phyloP scores from a whole-genome alignment of 768 basidiomycete species.

The Suillus americanus region DNA sequence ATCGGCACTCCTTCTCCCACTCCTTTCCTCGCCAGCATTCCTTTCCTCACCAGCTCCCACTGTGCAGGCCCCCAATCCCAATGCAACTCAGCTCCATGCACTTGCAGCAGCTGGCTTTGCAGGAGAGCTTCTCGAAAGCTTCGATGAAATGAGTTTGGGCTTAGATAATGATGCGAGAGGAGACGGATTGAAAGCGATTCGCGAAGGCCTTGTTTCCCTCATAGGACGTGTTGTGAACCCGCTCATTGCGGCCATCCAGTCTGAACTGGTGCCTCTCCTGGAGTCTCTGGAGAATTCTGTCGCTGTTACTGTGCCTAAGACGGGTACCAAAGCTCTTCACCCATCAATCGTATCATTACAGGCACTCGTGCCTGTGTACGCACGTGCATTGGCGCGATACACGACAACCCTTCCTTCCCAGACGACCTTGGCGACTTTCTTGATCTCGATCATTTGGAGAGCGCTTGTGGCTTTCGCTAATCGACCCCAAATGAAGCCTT shows the following conservation, averaged over 20 bases:
- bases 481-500: slow-evolving; percentile 39
- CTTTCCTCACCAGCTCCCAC: slow-evolving; percentile 50
- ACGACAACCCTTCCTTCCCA: slow-evolving; percentile 56
- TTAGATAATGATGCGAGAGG: slow-evolving; percentile 58
- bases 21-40: slow-evolving; percentile 66
- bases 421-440: slow-evolving; percentile 61
- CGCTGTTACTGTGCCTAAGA: slow-evolving; percentile 20
- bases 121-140: slow-evolving; percentile 69
- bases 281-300: slow-evolving; percentile 58
- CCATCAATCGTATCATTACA: slow-evolving; percentile 62
- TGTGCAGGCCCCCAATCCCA: slow-evolving; percentile 50
- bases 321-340: slow-evolving; percentile 37
- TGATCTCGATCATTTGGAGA: slow-evolving; percentile 76
- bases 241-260: slow-evolving; percentile 58
- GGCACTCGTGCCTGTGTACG: slow-evolving; percentile 60
- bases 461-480: slow-evolving; percentile 69
- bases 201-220: slow-evolving; percentile 70
- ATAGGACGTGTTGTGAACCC: slow-evolving; percentile 68
- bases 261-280: slow-evolving; percentile 59
- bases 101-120: slow-evolving; percentile 67
- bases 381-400: slow-evolving; percentile 55
- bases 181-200: slow-evolving; percentile 66
- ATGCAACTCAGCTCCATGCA: slow-evolving; percentile 70
- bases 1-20: slow-evolving; percentile 63
- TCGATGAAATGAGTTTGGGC: slow-evolving; percentile 66